Evolutionary conservation across 116 monocot species (phyloP), one percentile per base, ranked within the genome.

Genomic region (Zostera marina): DNA sequence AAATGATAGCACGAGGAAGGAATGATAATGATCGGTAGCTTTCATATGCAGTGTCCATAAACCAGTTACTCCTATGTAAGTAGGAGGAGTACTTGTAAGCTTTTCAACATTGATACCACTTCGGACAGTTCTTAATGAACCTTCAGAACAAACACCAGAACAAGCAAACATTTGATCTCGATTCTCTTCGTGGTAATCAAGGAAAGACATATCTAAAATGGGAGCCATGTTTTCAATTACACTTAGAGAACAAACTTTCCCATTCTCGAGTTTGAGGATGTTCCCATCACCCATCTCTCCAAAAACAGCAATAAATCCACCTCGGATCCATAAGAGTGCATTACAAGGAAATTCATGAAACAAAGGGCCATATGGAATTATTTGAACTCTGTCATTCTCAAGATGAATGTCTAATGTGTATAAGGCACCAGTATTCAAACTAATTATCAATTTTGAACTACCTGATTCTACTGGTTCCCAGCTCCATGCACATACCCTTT

Each of bases 1-100:
- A 77, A 98, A 98, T 42, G 98, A 98, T 52, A 98, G 41, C 42
- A 98, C 91, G 56, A 98, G 78, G 73, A 86, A 98, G 47, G 98
- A 83, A 73, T 98, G 86, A 69, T 78, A 76, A 52, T 42, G 1
- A 79, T 98, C 90, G 71, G 41, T 72, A 52, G 60, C 63, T 66
- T 78, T 98, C 76, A 90, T 86, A 54, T 67, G 77, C 38, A 98
- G 58, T 40, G 90, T 68, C 98, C 98, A 98, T 11, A 64, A 80
- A 70, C 86, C 90, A 70, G 86, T 82, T 44, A 98, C 69, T 52
- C 98, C 98, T 63, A 74, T 67, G 81, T 90, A 98, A 53, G 59
- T 77, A 39, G 90, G 72, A 6, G 76, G 26, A 59, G 98, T 90
- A 51, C 53, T 78, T 41, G 86, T 47, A 42, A 90, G 90, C 41